Evolutionary conservation across 768 basidiomycete species (phyloP).

Genomic region (Amanita fuliginea): DNA sequence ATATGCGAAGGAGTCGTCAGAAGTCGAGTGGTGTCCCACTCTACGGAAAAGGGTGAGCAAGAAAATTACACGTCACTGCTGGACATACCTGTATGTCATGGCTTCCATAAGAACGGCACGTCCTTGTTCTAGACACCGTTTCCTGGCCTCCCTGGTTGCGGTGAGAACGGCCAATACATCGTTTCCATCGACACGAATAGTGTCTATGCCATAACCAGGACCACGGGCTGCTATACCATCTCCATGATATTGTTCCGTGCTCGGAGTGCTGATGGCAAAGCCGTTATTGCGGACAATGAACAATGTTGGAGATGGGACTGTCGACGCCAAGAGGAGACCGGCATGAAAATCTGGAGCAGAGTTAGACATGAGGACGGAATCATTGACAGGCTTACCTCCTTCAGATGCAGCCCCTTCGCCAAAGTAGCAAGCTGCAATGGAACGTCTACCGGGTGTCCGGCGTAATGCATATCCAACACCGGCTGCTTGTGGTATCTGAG

Average conservation of each 20-base stretch:
- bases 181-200: constrained; percentile 89
- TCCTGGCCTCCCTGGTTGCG: constrained; percentile 62
- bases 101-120: constrained; percentile 81
- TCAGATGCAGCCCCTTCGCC: constrained; percentile 94
- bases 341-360: constrained; percentile 73
- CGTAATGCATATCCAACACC: constrained; percentile 87
- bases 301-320: constrained; percentile 61
- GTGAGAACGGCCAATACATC: constrained; percentile 77
- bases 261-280: constrained; percentile 91
- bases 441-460: constrained; percentile 59
- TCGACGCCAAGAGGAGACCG: constrained; percentile 71
- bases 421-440: constrained; percentile 82
- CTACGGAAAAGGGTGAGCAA: constrained; percentile 21
- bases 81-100: constrained; percentile 73
- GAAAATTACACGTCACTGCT: neutral
- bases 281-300: constrained; percentile 80
- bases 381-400: constrained; percentile 37
- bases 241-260: constrained; percentile 80
- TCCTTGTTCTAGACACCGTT: constrained; percentile 62
- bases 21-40: constrained; percentile 91
- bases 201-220: constrained; percentile 86
- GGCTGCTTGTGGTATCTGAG: constrained; percentile 92
- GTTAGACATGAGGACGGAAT: neutral
- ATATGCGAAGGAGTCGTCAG: constrained; percentile 94
- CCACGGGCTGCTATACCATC: constrained; percentile 91